Evolutionary conservation across 2,329 filamentous ascomycete genomes (phyloP), one percentile per base, ranked within the genome.

Genomic region (Monilinia vaccinii-corymbosi): DNA sequence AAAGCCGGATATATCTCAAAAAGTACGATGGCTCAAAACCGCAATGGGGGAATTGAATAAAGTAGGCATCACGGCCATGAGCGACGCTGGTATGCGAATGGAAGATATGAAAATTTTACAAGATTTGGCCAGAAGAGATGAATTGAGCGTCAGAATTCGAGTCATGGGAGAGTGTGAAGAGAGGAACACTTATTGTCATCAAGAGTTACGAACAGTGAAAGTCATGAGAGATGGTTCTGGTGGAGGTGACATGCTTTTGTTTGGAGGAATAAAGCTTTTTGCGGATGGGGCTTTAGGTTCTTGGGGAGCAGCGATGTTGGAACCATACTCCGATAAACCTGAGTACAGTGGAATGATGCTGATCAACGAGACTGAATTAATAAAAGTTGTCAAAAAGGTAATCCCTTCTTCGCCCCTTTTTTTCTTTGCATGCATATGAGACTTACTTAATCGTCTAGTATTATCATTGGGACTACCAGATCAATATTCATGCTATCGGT

Each of bases 401-500:
- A 57, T 61, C 61, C 36, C 4, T 23, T 18, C 14, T n/a, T 52
- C 18, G 10, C 18, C 14, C 11, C 4, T 36, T 18, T 3, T 13
- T 49, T 47, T 13, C 2, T n/a, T 2, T 21, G n/a, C 25, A 28
- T 28, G 25, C 25, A 18, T 3, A 42, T 16, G n/a, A 46, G 51
- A n/a, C 11, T 44, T 36, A 31, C 61, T 65, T 21, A 65, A 23
- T 9, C 31, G 2, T 34, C 8, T n/a, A 79, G 32, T 89, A 86
- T 84, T 18, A 72, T 72, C 2, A 77, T 76, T 40, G 83, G 82
- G 14, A 59, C 10, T 88, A 79, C 66, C 86, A 89, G 69, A 84
- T 89, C 60, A 87, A 86, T 68, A 86, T 89, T 62, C 86, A 89
- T 70, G 86, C 85, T 51, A 89, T 89, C 61, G 86, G 86, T 10